These are phyloP conservation scores for Lachnellula subtilissima DNA, from an alignment of 2,329 filamentous ascomycete genomes.

Conservation along the genomic window DNA sequence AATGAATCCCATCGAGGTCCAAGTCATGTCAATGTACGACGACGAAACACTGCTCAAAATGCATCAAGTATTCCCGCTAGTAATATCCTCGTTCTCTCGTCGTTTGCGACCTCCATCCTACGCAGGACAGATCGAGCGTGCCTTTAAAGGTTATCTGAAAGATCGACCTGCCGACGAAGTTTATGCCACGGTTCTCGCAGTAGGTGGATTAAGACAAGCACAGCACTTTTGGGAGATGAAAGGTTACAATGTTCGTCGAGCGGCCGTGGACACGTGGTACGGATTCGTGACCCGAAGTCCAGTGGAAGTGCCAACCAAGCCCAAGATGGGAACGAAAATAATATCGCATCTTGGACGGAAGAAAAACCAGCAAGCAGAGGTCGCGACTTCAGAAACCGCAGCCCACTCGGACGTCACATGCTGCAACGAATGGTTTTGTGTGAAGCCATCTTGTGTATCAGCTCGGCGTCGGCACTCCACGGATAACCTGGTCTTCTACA, in stretches of 20 bases:
- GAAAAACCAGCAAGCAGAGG: slow-evolving; percentile 39
- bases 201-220: slow-evolving; percentile 59
- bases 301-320: slow-evolving; percentile 38
- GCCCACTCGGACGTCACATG: slow-evolving; percentile 20
- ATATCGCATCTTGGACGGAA: slow-evolving; percentile 49
- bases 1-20: slow-evolving; percentile 55
- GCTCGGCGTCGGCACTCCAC: slow-evolving; percentile 21
- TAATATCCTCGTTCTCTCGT: slow-evolving; percentile 60
- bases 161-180: slow-evolving; percentile 60
- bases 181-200: slow-evolving; percentile 54
- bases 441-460: slow-evolving; percentile 28
- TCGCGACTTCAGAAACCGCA: slow-evolving; percentile 20
- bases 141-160: slow-evolving; percentile 57
- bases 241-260: slow-evolving; percentile 56
- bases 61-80: slow-evolving; percentile 59
- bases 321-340: slow-evolving; percentile 42
- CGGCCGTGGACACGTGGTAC: slow-evolving; percentile 58
- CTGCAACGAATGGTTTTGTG: slow-evolving; percentile 33
- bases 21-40: slow-evolving; percentile 62
- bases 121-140: slow-evolving; percentile 57
- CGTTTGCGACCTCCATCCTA: slow-evolving; percentile 60
- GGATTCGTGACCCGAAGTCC: slow-evolving; percentile 44
- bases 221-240: slow-evolving; percentile 63
- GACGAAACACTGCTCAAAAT: slow-evolving; percentile 57
- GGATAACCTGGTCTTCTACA: slow-evolving; percentile 49